phyloP scores from a whole-genome alignment of 2,329 filamentous ascomycete genomes.

The Colletotrichum zoysiae region DNA sequence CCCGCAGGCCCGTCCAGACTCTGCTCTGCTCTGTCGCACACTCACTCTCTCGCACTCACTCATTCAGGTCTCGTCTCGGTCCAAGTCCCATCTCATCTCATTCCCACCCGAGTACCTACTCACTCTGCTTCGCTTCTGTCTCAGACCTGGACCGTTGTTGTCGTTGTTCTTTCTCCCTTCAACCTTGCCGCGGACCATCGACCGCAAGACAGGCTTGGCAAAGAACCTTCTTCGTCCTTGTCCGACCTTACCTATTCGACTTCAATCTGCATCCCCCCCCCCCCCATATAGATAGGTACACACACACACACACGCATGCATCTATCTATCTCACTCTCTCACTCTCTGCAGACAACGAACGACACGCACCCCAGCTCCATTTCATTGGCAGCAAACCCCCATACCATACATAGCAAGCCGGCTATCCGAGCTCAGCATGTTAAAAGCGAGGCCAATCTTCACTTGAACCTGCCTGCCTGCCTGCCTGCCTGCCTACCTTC shows the following conservation, averaged over 20 bases:
- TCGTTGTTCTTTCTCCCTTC: not conserved
- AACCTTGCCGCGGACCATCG: not conserved
- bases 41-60: not conserved
- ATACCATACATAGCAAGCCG: not conserved
- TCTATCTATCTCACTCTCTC: not conserved
- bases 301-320: not conserved
- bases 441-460: constrained; percentile 8
- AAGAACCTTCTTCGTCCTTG: not conserved
- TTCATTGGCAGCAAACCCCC: constrained; percentile 14
- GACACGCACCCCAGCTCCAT: not conserved
- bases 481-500: not conserved
- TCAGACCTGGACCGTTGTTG: constrained; percentile 12
- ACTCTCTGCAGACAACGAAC: not conserved
- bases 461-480: constrained; percentile 16
- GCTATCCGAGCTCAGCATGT: not conserved
- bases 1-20: constrained; percentile 15
- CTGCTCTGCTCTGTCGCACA: not conserved
- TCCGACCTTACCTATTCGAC: constrained; percentile 9
- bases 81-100: not conserved
- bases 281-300: not conserved
- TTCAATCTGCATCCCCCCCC: not conserved
- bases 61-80: not conserved
- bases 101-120: too few relatives aligned
- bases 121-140: not conserved
- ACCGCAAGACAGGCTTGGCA: not conserved